Evolutionary conservation across 768 basidiomycete species (phyloP).

Genomic region (Calocybe indica): DNA sequence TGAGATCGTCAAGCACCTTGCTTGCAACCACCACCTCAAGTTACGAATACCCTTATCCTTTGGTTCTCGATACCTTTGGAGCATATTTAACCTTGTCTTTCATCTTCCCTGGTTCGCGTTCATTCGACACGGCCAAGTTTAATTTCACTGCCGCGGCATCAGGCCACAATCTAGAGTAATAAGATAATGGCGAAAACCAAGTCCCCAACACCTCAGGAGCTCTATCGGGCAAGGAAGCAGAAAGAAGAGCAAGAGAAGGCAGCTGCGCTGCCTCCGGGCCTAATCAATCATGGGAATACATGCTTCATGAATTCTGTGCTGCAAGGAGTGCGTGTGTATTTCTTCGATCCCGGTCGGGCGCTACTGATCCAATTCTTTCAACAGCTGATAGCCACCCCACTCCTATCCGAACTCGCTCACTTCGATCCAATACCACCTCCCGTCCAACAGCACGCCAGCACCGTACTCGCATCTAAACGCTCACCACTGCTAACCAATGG

Average conservation of each 20-base stretch:
- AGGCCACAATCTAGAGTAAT: too few relatives aligned
- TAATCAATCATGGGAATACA: conserved; percentile 81
- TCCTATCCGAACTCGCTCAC: conserved; percentile 51
- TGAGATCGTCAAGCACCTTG: too few relatives aligned
- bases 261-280: conserved; percentile 64
- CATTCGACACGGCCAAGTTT: too few relatives aligned
- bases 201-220: conserved; percentile 54
- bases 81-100: too few relatives aligned
- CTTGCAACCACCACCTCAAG: too few relatives aligned
- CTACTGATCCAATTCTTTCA: conserved; percentile 3
- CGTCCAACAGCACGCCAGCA: conserved; percentile 32
- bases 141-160: too few relatives aligned
- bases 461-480: conserved; percentile 37
- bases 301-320: conserved; percentile 97
- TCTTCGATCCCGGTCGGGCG: conserved; percentile 3
- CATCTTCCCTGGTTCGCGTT: too few relatives aligned
- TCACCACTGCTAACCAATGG: conserved; percentile 71
- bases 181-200: conserved; percentile 49
- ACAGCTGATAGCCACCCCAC: conserved; percentile 63
- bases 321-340: conserved; percentile 61
- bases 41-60: too few relatives aligned
- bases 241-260: conserved; percentile 58
- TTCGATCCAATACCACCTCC: conserved; percentile 43
- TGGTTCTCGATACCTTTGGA: too few relatives aligned
- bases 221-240: conserved; percentile 50